Evolutionary conservation across 352 stramenopile genomes (phyloP), one percentile per base, ranked within the genome.

Genomic region (Globisporangium alternatum): DNA sequence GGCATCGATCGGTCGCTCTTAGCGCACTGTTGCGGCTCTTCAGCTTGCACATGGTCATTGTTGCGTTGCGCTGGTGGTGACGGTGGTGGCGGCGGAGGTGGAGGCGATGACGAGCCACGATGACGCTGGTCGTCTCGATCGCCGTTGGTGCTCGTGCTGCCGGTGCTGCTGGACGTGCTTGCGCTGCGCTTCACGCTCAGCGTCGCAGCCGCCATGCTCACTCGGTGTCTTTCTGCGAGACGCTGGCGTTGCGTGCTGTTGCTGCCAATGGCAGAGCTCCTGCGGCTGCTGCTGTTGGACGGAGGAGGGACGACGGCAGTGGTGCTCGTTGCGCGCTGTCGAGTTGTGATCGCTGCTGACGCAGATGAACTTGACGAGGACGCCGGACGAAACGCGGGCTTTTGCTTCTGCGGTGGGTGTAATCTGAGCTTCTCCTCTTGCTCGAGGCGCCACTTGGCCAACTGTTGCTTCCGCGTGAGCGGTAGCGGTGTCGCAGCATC

Each of bases 381-480:
- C 39, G 52, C 37, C 15, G 62, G 62, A n/a, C 45, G 39, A 45
- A 64, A 63, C 9, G 63, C 44, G 15, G 56, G 64, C 19, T 54
- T 53, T 9, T 19, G 30, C 51, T 65, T 31, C 37, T 19, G 37
- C 33, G 49, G 22, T 7, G 65, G 48, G 55, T 59, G 52, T 13
- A 31, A 25, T 7, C 28, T 22, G 5, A 21, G 17, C 49, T 49
- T 21, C 25, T 21, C 41, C 30, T 71, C 55, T 5, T 41, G 44
- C 45, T 71, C 54, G 43, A 64, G 58, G 28, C 62, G 53, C 73
- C 71, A 77, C 39, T 53, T 55, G 31, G 65, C 37, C 22, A 77
- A 70, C 48, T 63, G 65, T 52, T 76, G 52, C 65, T 80, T 77
- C 64, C 68, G 65, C 57, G 54, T 67, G 21, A 35, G 56, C 17